phyloP scores from a whole-genome alignment of 1,284 basidiomycete species.

The Flammula alnicola region DNA sequence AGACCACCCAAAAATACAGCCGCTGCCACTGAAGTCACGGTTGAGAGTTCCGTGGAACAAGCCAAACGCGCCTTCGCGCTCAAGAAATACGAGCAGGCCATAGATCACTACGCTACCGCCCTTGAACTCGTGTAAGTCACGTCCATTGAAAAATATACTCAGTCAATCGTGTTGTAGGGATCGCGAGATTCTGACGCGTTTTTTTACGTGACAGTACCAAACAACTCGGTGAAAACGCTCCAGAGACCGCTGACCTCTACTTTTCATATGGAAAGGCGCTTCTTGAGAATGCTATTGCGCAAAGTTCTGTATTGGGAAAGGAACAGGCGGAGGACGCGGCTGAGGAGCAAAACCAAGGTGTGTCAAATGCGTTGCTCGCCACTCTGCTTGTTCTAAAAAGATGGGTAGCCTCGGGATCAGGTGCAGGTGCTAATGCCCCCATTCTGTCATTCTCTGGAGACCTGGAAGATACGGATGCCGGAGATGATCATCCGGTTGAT shows the following conservation, averaged over 20 bases:
- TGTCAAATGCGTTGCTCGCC: conserved; percentile 10
- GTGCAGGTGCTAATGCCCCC: conserved; percentile 45
- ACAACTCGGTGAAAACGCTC: conserved; percentile 74
- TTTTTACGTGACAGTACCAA: conserved; percentile 55
- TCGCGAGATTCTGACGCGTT: conserved; percentile 14
- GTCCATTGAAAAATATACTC: conserved; percentile 22
- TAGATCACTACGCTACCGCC: conserved; percentile 83
- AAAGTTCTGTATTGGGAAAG: conserved; percentile 84
- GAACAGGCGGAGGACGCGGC: conserved; percentile 68
- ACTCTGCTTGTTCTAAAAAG: conserved; percentile 1
- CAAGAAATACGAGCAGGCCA: conserved; percentile 84
- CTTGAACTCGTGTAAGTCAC: conserved; percentile 77
- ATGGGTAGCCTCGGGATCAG: conserved; percentile 26
- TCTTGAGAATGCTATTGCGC: conserved; percentile 84
- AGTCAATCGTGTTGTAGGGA: conserved; percentile 27
- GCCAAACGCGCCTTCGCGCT: conserved; percentile 88
- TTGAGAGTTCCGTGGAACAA: conserved; percentile 69
- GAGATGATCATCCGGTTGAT: conserved; percentile 65
- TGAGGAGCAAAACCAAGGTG: conserved; percentile 53
- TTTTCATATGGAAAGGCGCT: conserved; percentile 87
- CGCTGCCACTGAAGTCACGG: conserved; percentile 31
- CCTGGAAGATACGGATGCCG: too few species aligned
- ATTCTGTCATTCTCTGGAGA: conserved; percentile 80
- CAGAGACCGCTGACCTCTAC: conserved; percentile 82
- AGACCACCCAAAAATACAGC: conserved; percentile 18